Percentiles rank a stretch among this genome's conserved stretches.
Conservation (phyloP, 2,329 filamentous ascomycete species). For the Neonectria ditissima region DNA sequence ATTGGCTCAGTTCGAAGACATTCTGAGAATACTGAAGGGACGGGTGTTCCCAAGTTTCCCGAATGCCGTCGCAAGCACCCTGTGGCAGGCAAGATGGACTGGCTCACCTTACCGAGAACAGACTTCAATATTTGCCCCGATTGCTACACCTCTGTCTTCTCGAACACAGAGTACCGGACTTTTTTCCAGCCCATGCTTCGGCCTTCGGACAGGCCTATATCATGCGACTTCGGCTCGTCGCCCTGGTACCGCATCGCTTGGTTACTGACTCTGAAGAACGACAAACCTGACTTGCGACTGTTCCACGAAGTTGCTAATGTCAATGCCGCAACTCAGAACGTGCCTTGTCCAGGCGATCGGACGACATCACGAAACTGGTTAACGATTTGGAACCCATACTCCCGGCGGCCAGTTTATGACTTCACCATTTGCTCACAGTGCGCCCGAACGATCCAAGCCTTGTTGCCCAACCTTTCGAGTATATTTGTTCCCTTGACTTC, state of each 20-base stretch:
- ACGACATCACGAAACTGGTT: conserved; percentile 77
- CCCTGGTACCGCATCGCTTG: conserved; percentile 89
- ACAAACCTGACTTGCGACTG: conserved; percentile 73
- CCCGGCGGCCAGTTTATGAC: conserved; percentile 71
- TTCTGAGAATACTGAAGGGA: conserved; percentile 56
- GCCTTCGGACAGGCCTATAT: conserved; percentile 67
- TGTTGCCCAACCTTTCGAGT: conserved; percentile 79
- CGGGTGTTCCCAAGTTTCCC: conserved; percentile 62
- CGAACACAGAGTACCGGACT: conserved; percentile 73
- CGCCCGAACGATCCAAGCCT: conserved; percentile 74
- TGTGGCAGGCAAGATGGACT: conserved; percentile 76
- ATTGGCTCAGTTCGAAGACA: conserved; percentile 64
- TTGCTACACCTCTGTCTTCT: conserved; percentile 80
- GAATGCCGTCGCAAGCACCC: conserved; percentile 76
- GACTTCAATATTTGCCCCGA: conserved; percentile 85
- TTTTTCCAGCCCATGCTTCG: conserved; percentile 72
- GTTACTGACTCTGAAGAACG: conserved; percentile 80
- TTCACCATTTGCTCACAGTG: conserved; percentile 84
- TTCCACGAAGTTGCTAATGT: conserved; percentile 77
- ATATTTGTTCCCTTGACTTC: conserved; percentile 69
- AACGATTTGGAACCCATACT: conserved; percentile 76
- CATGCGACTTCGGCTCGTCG: conserved; percentile 82
- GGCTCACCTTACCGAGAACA: conserved; percentile 80
- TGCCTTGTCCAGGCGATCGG: conserved; percentile 68
- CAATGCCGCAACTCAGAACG: conserved; percentile 58